Conservation (phyloP, 768 basidiomycete genomes). For the Fomitopsis pulvina region DNA sequence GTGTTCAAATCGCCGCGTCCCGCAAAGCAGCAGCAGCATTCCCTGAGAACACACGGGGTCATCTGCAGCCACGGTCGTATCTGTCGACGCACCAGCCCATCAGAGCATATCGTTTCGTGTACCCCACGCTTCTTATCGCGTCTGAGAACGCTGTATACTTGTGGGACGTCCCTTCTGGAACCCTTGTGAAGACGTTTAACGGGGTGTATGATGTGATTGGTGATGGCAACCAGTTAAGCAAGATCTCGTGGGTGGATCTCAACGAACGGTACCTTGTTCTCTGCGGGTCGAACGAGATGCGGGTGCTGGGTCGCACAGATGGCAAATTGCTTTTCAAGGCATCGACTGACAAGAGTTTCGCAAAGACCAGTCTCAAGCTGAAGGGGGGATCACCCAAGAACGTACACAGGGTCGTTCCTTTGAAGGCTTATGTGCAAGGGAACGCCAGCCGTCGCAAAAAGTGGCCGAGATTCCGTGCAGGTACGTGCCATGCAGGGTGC, state of each 20-base stretch:
- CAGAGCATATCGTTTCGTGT: slow-evolving; percentile 59
- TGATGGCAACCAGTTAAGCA: slow-evolving; percentile 22
- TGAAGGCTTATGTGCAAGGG: background rate
- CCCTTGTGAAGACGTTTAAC: slow-evolving; percentile 40
- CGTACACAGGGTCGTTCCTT: too few species aligned
- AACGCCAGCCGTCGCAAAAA: background rate
- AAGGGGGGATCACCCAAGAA: background rate
- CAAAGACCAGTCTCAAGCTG: background rate
- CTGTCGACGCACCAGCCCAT: slow-evolving; percentile 38
- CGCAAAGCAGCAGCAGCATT: slow-evolving; percentile 12
- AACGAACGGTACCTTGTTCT: slow-evolving; percentile 51
- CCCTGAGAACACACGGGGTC: slow-evolving; percentile 30
- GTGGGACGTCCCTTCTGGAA: slow-evolving; percentile 53
- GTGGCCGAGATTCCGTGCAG: background rate
- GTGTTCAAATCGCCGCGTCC: slow-evolving; percentile 23
- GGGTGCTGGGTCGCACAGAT: slow-evolving; percentile 45
- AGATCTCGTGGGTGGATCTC: slow-evolving; percentile 62
- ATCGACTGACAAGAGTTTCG: background rate
- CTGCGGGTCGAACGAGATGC: slow-evolving; percentile 40
- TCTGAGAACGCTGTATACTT: slow-evolving; percentile 41
- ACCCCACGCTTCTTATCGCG: slow-evolving; percentile 55
- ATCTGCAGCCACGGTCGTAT: slow-evolving; percentile 58
- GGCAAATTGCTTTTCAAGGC: slow-evolving; percentile 35
- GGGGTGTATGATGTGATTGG: slow-evolving; percentile 26
- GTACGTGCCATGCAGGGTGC: slow-evolving; percentile 5